phyloP scores from a whole-genome alignment of 495 filamentous ascomycete species.

The Aspergillus saccharolyticus region DNA sequence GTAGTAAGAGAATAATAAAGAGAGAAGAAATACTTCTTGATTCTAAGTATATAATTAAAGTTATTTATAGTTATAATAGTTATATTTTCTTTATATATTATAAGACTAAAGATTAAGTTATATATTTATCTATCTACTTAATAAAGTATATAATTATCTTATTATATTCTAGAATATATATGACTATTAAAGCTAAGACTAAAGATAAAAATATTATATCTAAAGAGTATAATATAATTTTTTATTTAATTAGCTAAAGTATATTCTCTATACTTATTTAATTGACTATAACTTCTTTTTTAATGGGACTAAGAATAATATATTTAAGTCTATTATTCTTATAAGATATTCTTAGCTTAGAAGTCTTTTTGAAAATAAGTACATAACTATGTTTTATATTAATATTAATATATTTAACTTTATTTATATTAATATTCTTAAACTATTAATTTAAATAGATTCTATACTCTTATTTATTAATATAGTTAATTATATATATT shows the following conservation, averaged over 20 bases:
- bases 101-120: background rate
- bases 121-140: conserved; percentile 1
- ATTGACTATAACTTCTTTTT: background rate
- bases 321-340: background rate
- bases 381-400: background rate
- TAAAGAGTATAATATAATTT: conserved; percentile 3
- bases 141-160: background rate
- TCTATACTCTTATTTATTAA: background rate
- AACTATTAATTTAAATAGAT: background rate
- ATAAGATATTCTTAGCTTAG: background rate
- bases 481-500: background rate
- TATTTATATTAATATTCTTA: background rate
- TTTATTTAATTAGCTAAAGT: background rate
- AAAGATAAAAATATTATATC: background rate
- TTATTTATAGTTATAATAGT: background rate
- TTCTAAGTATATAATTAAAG: background rate
- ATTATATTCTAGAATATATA: background rate
- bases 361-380: background rate
- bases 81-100: background rate
- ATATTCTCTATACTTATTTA: conserved; percentile 1
- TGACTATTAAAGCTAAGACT: background rate
- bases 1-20: background rate
- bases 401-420: background rate
- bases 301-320: background rate
- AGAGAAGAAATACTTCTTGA: background rate